Evolutionary conservation across 2,329 filamentous ascomycete species (phyloP).

Genomic region (Penicillium sp.): DNA sequence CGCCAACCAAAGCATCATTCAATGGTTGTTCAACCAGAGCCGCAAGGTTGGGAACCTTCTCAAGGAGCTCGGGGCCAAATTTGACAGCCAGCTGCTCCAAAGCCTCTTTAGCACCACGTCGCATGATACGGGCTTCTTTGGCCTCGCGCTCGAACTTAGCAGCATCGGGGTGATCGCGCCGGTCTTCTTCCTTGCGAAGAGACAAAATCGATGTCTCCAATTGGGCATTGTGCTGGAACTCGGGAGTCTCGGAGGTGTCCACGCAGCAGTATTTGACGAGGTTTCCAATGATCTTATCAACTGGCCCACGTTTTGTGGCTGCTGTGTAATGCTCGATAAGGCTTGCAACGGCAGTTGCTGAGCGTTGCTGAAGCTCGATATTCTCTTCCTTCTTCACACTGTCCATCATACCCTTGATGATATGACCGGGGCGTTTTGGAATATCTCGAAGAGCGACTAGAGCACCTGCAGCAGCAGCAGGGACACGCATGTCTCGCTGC

Average conservation of each 20-base stretch:
- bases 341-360: slow-evolving; percentile 77
- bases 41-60: slow-evolving; percentile 79
- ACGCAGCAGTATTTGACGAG: slow-evolving; percentile 97
- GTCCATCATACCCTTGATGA: slow-evolving; percentile 98
- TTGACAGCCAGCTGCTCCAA: slow-evolving; percentile 80
- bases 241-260: slow-evolving; percentile 94
- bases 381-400: slow-evolving; percentile 96
- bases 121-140: slow-evolving; percentile 82
- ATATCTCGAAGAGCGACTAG: slow-evolving; percentile 83
- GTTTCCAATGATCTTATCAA: slow-evolving; percentile 94
- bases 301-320: slow-evolving; percentile 76
- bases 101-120: slow-evolving; percentile 90
- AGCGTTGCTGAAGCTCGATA: slow-evolving; percentile 79
- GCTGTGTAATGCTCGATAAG: slow-evolving; percentile 85
- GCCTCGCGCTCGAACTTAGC: slow-evolving; percentile 87
- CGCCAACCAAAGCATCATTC: slow-evolving; percentile 68
- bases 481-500: slow-evolving; percentile 79
- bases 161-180: slow-evolving; percentile 87
- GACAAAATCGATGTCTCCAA: slow-evolving; percentile 84
- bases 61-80: slow-evolving; percentile 76
- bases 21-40: slow-evolving; percentile 81
- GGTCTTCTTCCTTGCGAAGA: slow-evolving; percentile 94
- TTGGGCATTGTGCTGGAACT: slow-evolving; percentile 79
- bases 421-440: slow-evolving; percentile 87
- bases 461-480: slow-evolving; percentile 81